Percentiles rank a stretch among this genome's conserved stretches.
Conservation (phyloP, 495 filamentous ascomycete species). For the Glarea lozoyensis region DNA sequence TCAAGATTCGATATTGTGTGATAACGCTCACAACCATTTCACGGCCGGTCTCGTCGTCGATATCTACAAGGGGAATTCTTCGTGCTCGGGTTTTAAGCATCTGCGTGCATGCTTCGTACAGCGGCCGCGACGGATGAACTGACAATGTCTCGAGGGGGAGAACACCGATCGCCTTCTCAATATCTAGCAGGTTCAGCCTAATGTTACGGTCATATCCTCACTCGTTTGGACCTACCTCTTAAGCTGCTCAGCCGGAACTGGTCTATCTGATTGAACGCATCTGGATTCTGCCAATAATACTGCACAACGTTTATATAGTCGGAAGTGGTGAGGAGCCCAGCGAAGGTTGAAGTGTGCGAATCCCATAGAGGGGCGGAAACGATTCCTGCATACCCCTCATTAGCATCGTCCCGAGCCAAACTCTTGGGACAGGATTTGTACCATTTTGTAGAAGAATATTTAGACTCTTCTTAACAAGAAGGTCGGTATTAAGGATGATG, state of each 20-base stretch:
- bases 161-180: constrained; percentile 89
- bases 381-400: constrained; percentile 54
- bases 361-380: constrained; percentile 98
- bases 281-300: constrained; percentile 98
- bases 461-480: constrained; percentile 94
- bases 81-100: constrained; percentile 92
- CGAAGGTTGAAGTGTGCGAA: constrained; percentile 86
- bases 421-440: constrained; percentile 25
- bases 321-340: constrained; percentile 86
- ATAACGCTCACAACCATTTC: constrained; percentile 93
- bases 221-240: constrained; percentile 50
- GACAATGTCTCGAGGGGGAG: constrained; percentile 90
- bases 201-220: not conserved
- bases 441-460: constrained; percentile 97
- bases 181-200: constrained; percentile 47
- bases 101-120: constrained; percentile 90
- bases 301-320: constrained; percentile 99
- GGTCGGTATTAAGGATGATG: constrained; percentile 87
- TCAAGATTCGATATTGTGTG: constrained; percentile 95
- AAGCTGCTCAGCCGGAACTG: constrained; percentile 91
- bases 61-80: constrained; percentile 87
- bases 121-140: constrained; percentile 76
- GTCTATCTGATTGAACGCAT: constrained; percentile 79
- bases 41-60: constrained; percentile 88
- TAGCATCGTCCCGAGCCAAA: constrained; percentile 5